Evolutionary conservation across 106 monocot genomes (phyloP).

Genomic region (Allium sativum): DNA sequence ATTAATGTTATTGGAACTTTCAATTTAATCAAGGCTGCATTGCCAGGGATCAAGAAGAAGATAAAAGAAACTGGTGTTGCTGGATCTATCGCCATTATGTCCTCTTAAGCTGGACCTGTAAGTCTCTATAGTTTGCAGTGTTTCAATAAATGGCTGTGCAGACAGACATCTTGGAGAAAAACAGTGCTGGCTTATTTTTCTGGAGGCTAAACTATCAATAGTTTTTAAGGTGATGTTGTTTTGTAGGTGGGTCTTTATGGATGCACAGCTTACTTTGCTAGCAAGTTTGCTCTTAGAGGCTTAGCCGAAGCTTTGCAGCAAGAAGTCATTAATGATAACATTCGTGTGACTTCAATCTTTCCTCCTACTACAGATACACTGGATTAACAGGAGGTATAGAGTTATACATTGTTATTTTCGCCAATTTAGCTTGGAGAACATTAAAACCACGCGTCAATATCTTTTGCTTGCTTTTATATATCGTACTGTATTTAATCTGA

Average conservation of each 20-base stretch:
- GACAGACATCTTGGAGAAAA: too few relatives aligned
- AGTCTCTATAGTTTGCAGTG: too few relatives aligned
- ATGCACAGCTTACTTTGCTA: slow-evolving; percentile 71
- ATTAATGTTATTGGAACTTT: slow-evolving; percentile 74
- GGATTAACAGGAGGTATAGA: slow-evolving; percentile 57
- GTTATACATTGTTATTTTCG: background rate
- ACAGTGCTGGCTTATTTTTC: too few relatives aligned
- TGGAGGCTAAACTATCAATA: background rate
- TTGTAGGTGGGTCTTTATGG: slow-evolving; percentile 76
- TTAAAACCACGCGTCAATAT: background rate
- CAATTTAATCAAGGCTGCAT: slow-evolving; percentile 63
- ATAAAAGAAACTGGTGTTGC: slow-evolving; percentile 19
- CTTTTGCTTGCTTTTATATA: background rate
- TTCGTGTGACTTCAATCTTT: slow-evolving; percentile 62
- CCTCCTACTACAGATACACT: slow-evolving; percentile 66
- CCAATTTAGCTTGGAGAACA: background rate
- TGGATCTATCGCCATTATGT: slow-evolving; percentile 69
- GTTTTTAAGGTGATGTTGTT: background rate
- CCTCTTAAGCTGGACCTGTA: slow-evolving; percentile 72
- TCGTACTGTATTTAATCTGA: background rate
- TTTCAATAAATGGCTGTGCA: too few relatives aligned
- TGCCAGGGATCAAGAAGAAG: slow-evolving; percentile 51
- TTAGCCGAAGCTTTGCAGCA: slow-evolving; percentile 67
- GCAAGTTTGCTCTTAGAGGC: slow-evolving; percentile 76
- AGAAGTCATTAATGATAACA: slow-evolving; percentile 66